Percentiles rank a stretch among this genome's conserved stretches.
phyloP scores from a whole-genome alignment of 2,329 filamentous ascomycete genomes.

The Kalmusia sp. region DNA sequence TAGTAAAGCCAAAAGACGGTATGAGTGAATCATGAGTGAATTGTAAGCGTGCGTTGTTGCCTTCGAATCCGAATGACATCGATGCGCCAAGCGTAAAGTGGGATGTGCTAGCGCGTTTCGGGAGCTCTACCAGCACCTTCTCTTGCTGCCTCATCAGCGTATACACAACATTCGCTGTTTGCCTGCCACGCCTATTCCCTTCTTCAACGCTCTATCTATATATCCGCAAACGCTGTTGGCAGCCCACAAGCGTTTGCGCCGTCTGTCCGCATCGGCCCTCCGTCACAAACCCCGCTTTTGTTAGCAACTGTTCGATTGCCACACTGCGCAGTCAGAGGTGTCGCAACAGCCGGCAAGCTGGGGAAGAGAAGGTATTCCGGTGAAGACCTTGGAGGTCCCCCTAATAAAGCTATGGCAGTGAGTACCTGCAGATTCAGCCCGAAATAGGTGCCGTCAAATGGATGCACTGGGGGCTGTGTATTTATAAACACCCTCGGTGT shows the following conservation, averaged over 20 bases:
- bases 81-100: slow-evolving; percentile 14
- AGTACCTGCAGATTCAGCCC: slow-evolving; percentile 21
- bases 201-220: background rate
- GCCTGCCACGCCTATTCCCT: background rate
- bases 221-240: background rate
- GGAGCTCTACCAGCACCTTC: slow-evolving; percentile 13
- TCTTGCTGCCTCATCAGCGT: slow-evolving; percentile 7
- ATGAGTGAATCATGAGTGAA: background rate
- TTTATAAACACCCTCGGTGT: slow-evolving; percentile 29
- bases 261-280: slow-evolving; percentile 2
- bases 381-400: slow-evolving; percentile 48
- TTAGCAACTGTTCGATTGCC: slow-evolving; percentile 12
- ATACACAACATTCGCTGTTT: background rate
- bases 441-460: slow-evolving; percentile 12
- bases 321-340: slow-evolving; percentile 31
- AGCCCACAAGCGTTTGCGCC: slow-evolving; percentile 1
- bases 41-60: too few relatives aligned
- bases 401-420: slow-evolving; percentile 51
- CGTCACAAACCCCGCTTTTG: slow-evolving; percentile 10
- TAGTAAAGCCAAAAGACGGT: too few relatives aligned
- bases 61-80: background rate
- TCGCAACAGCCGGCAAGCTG: slow-evolving; percentile 47
- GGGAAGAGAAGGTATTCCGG: slow-evolving; percentile 49
- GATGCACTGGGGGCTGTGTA: slow-evolving; percentile 29
- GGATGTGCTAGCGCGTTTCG: slow-evolving; percentile 17